These are phyloP conservation scores for Ramaria sp. DNA, from an alignment of 768 basidiomycete genomes.

Conservation along the genomic window DNA sequence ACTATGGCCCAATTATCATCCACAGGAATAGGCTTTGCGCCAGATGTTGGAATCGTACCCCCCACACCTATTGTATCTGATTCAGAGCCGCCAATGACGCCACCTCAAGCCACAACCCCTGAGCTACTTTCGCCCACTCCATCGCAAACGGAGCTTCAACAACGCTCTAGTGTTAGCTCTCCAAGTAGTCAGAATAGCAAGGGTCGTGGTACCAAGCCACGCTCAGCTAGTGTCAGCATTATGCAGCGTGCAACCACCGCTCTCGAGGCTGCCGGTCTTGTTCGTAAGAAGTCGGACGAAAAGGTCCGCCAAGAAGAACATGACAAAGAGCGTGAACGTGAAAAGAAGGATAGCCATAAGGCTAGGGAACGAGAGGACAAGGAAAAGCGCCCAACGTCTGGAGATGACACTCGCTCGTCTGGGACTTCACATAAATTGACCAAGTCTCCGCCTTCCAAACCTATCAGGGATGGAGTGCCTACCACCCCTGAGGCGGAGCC, in stretches of 20 bases:
- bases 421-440: conserved; percentile 46
- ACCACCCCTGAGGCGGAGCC: conserved; percentile 36
- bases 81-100: conserved; percentile 35
- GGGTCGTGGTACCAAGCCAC: conserved; percentile 45
- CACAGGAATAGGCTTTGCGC: conserved; percentile 24
- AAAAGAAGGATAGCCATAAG: conserved; percentile 27
- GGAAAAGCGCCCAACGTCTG: conserved; percentile 27
- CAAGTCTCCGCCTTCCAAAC: conserved; percentile 56
- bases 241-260: conserved; percentile 93
- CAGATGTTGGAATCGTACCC: conserved; percentile 64
- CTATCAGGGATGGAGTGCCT: conserved; percentile 36
- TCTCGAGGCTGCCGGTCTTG: conserved; percentile 73
- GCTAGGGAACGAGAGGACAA: conserved; percentile 17
- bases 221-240: conserved; percentile 89
- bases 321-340: conserved; percentile 35
- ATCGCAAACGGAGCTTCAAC: conserved; percentile 31
- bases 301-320: conserved; percentile 33
- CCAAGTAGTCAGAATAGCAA: conserved; percentile 26
- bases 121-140: conserved; percentile 33
- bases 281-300: conserved; percentile 74
- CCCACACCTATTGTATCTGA: conserved; percentile 55
- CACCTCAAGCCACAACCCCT: conserved; percentile 32
- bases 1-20: conserved; percentile 6
- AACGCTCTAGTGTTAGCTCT: conserved; percentile 3
- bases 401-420: conserved; percentile 52